A percentile compares a stretch with the other conserved stretches of the same genome.
Evolutionary conservation across 2,329 filamentous ascomycete species (phyloP).

Genomic region (Talaromyces sp.): DNA sequence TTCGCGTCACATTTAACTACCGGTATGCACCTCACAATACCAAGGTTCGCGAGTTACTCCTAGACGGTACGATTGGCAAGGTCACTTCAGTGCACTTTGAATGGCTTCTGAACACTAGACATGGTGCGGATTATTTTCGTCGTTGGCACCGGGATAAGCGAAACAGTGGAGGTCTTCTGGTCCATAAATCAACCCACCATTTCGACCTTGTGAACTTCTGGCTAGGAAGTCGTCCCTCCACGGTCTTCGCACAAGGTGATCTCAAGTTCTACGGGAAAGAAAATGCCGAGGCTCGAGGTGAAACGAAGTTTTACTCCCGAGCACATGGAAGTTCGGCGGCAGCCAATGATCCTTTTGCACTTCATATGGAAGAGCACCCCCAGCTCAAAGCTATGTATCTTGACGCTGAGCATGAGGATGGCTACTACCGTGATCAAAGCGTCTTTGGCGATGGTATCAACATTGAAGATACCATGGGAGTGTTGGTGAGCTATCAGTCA

Average conservation of each 20-base stretch:
- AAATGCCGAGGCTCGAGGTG: slow-evolving; percentile 61
- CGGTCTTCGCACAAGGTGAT: slow-evolving; percentile 62
- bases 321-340: slow-evolving; percentile 56
- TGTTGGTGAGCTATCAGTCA: slow-evolving; percentile 60
- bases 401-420: slow-evolving; percentile 64
- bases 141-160: slow-evolving; percentile 65
- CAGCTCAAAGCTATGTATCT: slow-evolving; percentile 52
- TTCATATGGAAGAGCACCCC: slow-evolving; percentile 56
- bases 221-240: slow-evolving; percentile 58
- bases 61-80: slow-evolving; percentile 58
- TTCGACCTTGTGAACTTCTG: slow-evolving; percentile 68
- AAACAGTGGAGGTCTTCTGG: slow-evolving; percentile 62
- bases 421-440: slow-evolving; percentile 64
- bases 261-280: slow-evolving; percentile 64
- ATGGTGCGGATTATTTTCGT: slow-evolving; percentile 62
- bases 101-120: slow-evolving; percentile 65
- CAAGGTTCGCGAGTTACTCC: slow-evolving; percentile 58
- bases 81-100: slow-evolving; percentile 64
- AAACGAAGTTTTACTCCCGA: slow-evolving; percentile 55
- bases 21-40: slow-evolving; percentile 67
- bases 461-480: slow-evolving; percentile 66
- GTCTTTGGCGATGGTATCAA: slow-evolving; percentile 66
- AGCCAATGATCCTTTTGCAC: slow-evolving; percentile 59
- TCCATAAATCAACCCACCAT: slow-evolving; percentile 67
- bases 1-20: slow-evolving; percentile 67